Percentiles rank a stretch among this genome's conserved stretches.
phyloP scores from a whole-genome alignment of 2,329 filamentous ascomycete species.

The Coleophoma cylindrospora region DNA sequence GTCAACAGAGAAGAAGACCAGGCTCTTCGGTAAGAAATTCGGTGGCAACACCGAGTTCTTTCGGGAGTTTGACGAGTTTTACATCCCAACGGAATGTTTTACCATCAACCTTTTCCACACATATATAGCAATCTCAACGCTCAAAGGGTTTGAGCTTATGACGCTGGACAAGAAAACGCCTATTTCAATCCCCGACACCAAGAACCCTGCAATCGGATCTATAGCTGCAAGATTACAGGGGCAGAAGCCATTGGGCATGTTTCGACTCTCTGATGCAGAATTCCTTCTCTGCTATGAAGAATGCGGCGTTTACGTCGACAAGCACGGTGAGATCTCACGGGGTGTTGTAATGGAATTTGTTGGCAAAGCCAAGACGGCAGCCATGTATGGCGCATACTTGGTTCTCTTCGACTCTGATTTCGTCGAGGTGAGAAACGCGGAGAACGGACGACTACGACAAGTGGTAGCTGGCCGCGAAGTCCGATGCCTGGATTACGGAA shows the following conservation, averaged over 20 bases:
- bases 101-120: conserved; percentile 95
- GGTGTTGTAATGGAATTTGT: conserved; percentile 98
- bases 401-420: conserved; percentile 95
- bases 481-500: conserved; percentile 81
- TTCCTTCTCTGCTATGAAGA: conserved; percentile 94
- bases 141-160: conserved; percentile 91
- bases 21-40: conserved; percentile 53
- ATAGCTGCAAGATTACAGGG: conserved; percentile 81
- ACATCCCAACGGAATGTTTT: conserved; percentile 92
- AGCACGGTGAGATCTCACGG: conserved; percentile 91
- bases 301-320: conserved; percentile 96
- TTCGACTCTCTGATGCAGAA: conserved; percentile 85
- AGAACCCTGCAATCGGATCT: conserved; percentile 70
- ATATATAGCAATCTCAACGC: conserved; percentile 84
- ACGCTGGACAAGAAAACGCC: conserved; percentile 96
- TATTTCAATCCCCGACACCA: conserved; percentile 87
- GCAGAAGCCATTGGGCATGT: conserved; percentile 90
- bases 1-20: conserved; percentile 75
- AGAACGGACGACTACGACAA: conserved; percentile 89
- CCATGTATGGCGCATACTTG: conserved; percentile 87
- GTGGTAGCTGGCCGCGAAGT: conserved; percentile 92
- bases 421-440: conserved; percentile 92
- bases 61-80: conserved; percentile 98
- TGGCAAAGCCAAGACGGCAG: conserved; percentile 81
- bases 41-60: conserved; percentile 86